Conservation (phyloP, 106 monocot genomes). For the Dendrobium huoshanense region DNA sequence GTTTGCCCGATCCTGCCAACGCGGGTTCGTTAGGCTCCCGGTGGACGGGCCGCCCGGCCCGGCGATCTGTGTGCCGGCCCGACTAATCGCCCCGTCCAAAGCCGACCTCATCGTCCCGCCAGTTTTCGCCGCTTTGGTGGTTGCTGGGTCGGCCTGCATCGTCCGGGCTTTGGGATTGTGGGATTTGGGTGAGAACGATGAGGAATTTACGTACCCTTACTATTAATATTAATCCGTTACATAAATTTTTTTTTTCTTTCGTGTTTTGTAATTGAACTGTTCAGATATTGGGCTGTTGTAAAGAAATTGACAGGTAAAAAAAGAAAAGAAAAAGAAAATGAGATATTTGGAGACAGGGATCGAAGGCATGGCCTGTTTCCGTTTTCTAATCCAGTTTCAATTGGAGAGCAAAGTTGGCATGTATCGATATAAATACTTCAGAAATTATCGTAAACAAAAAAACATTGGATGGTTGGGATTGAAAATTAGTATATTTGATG, state of each 20-base stretch:
- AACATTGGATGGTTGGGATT: no score
- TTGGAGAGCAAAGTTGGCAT: no score
- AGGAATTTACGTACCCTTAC: background rate
- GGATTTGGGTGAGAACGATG: conserved; percentile 20
- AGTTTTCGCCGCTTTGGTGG: conserved; percentile 59
- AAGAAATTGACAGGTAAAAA: no score
- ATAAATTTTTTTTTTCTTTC: background rate
- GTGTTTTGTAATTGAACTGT: background rate
- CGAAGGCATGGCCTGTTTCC: no score
- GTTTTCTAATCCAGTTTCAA: no score
- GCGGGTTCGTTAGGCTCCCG: conserved; percentile 30
- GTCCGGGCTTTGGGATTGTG: conserved; percentile 40
- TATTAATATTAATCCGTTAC: background rate
- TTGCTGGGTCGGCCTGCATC: conserved; percentile 44
- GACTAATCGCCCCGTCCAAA: conserved; percentile 36
- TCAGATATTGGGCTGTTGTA: no score
- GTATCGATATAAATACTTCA: no score
- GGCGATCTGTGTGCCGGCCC: conserved; percentile 53
- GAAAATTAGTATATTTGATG: no score
- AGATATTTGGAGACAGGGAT: no score
- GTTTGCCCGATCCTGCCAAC: conserved; percentile 26
- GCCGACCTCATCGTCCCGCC: conserved; percentile 64
- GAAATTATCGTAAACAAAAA: no score
- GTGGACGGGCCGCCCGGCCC: conserved; percentile 32
- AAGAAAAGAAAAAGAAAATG: no score